phyloP scores from a whole-genome alignment of 2,329 filamentous ascomycete species.

The Phialophora expanda region DNA sequence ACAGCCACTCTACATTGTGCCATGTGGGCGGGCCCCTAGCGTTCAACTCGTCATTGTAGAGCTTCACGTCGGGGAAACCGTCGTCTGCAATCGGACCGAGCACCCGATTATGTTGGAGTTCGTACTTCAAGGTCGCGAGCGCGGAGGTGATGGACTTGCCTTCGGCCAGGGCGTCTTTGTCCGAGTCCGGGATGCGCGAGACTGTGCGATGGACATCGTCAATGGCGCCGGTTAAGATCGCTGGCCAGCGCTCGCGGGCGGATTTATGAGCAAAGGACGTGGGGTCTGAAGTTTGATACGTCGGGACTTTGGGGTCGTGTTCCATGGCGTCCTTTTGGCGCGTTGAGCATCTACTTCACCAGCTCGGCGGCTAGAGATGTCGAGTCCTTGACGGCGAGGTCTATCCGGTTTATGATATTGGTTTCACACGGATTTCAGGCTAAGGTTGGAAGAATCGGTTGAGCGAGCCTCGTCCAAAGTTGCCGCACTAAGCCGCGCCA shows the following conservation, averaged over 20 bases:
- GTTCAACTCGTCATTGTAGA: constrained; percentile 85
- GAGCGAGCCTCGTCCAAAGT: too few relatives aligned
- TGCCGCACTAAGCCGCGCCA: background rate
- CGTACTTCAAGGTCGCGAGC: constrained; percentile 86
- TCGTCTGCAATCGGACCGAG: constrained; percentile 75
- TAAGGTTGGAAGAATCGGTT: too few relatives aligned
- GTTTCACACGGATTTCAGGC: background rate
- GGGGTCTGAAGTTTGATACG: constrained; percentile 76
- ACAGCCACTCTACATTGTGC: constrained; percentile 88
- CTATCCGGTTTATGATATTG: background rate
- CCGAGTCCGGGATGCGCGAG: constrained; percentile 58
- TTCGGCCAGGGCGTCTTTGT: constrained; percentile 69
- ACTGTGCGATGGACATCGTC: constrained; percentile 82
- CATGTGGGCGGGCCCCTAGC: constrained; percentile 63
- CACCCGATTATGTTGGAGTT: constrained; percentile 82
- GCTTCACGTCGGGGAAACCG: constrained; percentile 68
- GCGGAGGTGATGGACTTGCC: constrained; percentile 84
- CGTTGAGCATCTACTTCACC: background rate
- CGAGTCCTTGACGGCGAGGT: background rate
- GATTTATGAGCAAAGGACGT: constrained; percentile 87
- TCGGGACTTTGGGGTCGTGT: constrained; percentile 69
- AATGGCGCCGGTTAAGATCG: constrained; percentile 90
- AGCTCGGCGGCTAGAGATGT: background rate
- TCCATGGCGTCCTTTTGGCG: constrained; percentile 61
- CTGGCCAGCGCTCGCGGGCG: constrained; percentile 85